Percentiles rank a stretch among this genome's conserved stretches.
phyloP scores from a whole-genome alignment of 2,329 filamentous ascomycete species.

The Penicillium freii region DNA sequence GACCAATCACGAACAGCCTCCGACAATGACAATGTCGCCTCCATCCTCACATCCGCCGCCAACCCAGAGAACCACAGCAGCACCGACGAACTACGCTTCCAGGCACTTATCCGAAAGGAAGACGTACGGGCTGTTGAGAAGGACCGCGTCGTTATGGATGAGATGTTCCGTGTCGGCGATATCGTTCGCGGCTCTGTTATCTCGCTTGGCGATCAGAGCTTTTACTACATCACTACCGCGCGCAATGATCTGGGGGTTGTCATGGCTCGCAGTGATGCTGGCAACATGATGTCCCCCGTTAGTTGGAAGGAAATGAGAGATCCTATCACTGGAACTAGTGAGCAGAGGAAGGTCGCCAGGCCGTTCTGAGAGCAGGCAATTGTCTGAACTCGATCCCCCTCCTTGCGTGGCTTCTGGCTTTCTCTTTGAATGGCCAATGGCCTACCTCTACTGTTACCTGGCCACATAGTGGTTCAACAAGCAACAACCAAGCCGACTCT shows the following conservation, averaged over 20 bases:
- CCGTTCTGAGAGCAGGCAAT: constrained; percentile 64
- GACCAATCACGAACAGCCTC: constrained; percentile 27
- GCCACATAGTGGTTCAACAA: not conserved
- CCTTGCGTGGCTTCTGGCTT: not conserved
- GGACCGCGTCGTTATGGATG: constrained; percentile 86
- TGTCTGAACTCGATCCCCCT: not conserved
- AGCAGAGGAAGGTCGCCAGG: constrained; percentile 89
- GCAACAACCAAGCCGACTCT: not conserved
- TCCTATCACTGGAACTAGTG: constrained; percentile 70
- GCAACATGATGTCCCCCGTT: constrained; percentile 87
- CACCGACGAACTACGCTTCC: constrained; percentile 68
- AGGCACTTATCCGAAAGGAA: constrained; percentile 80
- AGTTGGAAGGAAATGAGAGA: constrained; percentile 96
- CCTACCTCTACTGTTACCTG: not conserved
- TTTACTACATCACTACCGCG: constrained; percentile 92
- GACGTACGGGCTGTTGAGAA: constrained; percentile 95
- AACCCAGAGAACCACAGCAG: constrained; percentile 44
- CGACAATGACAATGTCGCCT: constrained; percentile 39
- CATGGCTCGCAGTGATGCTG: constrained; percentile 82
- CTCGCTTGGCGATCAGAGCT: constrained; percentile 86
- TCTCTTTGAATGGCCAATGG: not conserved
- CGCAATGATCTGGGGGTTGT: constrained; percentile 90
- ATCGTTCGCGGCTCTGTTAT: constrained; percentile 86
- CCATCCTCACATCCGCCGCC: constrained; percentile 39
- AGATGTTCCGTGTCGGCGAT: constrained; percentile 90